Evolutionary conservation across 805 yeast species (phyloP).

Genomic region (Kazachstania martiniae): DNA sequence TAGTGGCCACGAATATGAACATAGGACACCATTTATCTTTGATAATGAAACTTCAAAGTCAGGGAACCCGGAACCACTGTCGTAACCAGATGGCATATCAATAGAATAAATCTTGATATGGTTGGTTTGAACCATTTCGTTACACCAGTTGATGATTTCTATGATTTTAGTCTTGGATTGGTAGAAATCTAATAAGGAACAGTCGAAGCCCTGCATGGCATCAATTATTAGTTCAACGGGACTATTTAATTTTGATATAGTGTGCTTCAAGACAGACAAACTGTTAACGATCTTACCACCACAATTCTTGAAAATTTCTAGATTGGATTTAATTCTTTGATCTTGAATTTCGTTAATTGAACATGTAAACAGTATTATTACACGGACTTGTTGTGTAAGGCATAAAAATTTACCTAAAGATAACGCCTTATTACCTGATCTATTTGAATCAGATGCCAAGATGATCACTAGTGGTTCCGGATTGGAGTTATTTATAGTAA

Average conservation of each 20-base stretch:
- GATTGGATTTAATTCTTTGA: conserved; percentile 26
- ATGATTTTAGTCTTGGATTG: conserved; percentile 16
- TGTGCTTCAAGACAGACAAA: conserved; percentile 28
- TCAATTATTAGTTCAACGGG: conserved; percentile 76
- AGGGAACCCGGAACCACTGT: conserved; percentile 61
- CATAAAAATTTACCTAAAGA: conserved; percentile 68
- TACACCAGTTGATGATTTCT: conserved; percentile 57
- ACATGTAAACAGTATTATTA: conserved; percentile 37
- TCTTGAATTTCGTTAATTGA: conserved; percentile 21
- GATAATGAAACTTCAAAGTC: conserved; percentile 28
- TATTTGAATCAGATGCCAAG: conserved; percentile 55
- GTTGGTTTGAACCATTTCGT: conserved; percentile 17
- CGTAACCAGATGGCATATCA: conserved; percentile 76
- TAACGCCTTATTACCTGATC: conserved; percentile 64
- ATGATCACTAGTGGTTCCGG: conserved; percentile 67
- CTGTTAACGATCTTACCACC: conserved; percentile 59
- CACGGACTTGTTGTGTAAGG: conserved; percentile 53
- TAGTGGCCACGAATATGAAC: conserved; percentile 59
- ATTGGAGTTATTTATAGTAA: conserved; percentile 54
- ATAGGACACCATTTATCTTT: conserved; percentile 47
- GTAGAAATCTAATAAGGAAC: conserved; percentile 30
- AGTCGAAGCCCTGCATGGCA: conserved; percentile 77
- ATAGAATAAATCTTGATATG: conserved; percentile 35
- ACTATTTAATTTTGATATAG: conserved; percentile 41
- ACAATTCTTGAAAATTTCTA: conserved; percentile 41